phyloP scores from a whole-genome alignment of 192 early-diverging fungal genomes.

The Coemansia sp. region DNA sequence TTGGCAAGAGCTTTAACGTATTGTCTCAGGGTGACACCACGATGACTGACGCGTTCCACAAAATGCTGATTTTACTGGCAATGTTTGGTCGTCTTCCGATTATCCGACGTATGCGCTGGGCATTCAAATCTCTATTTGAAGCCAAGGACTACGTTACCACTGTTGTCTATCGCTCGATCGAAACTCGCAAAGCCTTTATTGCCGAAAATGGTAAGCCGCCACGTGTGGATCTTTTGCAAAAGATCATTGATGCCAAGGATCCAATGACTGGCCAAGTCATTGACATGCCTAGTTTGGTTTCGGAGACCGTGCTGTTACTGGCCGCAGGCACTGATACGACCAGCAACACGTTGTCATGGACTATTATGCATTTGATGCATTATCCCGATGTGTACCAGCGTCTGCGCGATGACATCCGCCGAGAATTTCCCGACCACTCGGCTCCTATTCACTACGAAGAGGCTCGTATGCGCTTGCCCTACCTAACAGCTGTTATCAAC shows the following conservation, averaged over 20 bases:
- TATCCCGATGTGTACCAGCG: slow-evolving; percentile 23
- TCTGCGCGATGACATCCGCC: slow-evolving; percentile 31
- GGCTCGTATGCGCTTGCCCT: slow-evolving; percentile 24
- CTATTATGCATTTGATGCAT: slow-evolving; percentile 39
- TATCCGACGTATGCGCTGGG: slow-evolving; percentile 10
- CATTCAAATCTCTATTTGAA: not conserved
- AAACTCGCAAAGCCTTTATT: not conserved
- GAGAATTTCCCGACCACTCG: slow-evolving; percentile 27
- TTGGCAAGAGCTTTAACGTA: slow-evolving; percentile 34
- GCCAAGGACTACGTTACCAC: slow-evolving; percentile 5
- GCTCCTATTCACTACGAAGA: slow-evolving; percentile 27
- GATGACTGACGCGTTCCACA: slow-evolving; percentile 28
- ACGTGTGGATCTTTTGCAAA: slow-evolving; percentile 41
- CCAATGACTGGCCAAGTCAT: slow-evolving; percentile 33
- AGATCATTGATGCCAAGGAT: slow-evolving; percentile 44
- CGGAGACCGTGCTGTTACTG: slow-evolving; percentile 39
- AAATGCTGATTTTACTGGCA: slow-evolving; percentile 4
- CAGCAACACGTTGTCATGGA: slow-evolving; percentile 49
- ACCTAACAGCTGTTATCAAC: slow-evolving; percentile 42
- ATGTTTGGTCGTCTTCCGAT: slow-evolving; percentile 12
- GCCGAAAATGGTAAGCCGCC: not conserved
- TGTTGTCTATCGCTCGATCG: slow-evolving; percentile 15
- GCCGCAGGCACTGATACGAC: slow-evolving; percentile 55
- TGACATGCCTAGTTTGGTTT: slow-evolving; percentile 6
- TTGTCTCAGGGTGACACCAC: slow-evolving; percentile 8